Base-by-base conservation (phyloP, 495 filamentous ascomycete genomes). In the Xylaria curta region DNA sequence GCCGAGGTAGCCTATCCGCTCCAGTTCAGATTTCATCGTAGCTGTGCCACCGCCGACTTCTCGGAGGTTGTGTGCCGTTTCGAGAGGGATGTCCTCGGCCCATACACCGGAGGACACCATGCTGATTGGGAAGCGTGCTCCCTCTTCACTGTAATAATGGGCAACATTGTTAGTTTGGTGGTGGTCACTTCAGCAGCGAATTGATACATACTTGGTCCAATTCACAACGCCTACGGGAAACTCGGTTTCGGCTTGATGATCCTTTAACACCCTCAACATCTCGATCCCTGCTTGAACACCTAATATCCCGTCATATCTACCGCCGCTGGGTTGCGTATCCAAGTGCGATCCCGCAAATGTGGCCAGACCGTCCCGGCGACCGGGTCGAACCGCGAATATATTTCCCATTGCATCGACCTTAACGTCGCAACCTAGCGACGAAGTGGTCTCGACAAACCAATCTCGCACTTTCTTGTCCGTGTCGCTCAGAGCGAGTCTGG, bases 151-250 rank as follows among this genome's bases (percentile, higher is more conserved):
- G 38, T 42, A 0, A 42, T 33, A 8, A 58, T 2, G 19, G 13
- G 54, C 4, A 26, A 24, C 10, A n/a, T 8, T 12, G n/a, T 46
- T 46, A 46, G 15, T 46, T 17, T 3, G 40, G 42, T 13, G 19
- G 15, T 15, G 19, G 4, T 19, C 4, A 46, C 13, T 46, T 0
- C 0, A 2, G n/a, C 7, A n/a, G n/a, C 8, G n/a, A 21, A 10
- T 24, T 24, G n/a, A n/a, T n/a, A n/a, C 47, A 94, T 93, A 84
- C 82, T 94, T 95, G 0, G 93, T 95, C 93, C 93, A 96, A 73
- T 93, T 93, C 0, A 94, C 87, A 10, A 93, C 88, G 9, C 91
- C 91, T 12, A 94, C 79, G 5, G 89, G 89, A 72, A 88, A 92
- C 56, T 91, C 87, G 0, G 92, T 94, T 76, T 91, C 86, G n/a